Evolutionary conservation across 1,284 basidiomycete genomes (phyloP), one percentile per base, ranked within the genome.

Genomic region (Amylostereum chailletii): DNA sequence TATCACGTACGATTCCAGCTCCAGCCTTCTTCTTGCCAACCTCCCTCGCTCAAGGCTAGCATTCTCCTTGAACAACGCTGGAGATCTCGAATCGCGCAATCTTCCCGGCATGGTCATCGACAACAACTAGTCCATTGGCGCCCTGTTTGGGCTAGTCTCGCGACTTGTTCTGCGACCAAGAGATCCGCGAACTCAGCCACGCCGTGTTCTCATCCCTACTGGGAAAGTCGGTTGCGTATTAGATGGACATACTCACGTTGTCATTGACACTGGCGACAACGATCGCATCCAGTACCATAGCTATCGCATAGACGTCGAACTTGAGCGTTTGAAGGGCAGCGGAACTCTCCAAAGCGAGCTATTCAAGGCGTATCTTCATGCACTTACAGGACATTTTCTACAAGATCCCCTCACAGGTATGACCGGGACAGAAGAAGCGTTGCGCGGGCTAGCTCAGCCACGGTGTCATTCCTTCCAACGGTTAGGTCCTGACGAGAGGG

Each of bases 341-440:
- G 61, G 59, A 29, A 65, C 60, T 9, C 51, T 72, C 39, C 58
- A 58, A 1, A 67, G 62, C 53, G 63, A 63, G 45, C 53, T 74
- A 2, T 75, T 66, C 53, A 65, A 63, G 42, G 61, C 67, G 0
- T 71, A 72, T 45, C 62, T 79, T 10, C 77, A 79, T 39, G 71
- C 72, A 2, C 45, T 72, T 3, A 76, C 71, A 0, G 67, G 66
- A 32, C 60, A 68, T 34, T 65, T 63, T 32, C 61, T 72, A 4
- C 62, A 65, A 3, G 77, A 79, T 56, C 71, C 71, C 0, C 59
- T 80, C 5, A 73, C 70, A 0, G 57, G 65, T 7, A 67, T 62
- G 33, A 71, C 69, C 0, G 76, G 77, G 3, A 71, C 67, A 1
- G 69, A 75, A 47, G 68, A 76, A 47, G 76, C 74, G 1, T 52